These are phyloP conservation scores for Backusella australiensis DNA, from an alignment of 192 early-diverging fungal genomes.

Conservation along the genomic window DNA sequence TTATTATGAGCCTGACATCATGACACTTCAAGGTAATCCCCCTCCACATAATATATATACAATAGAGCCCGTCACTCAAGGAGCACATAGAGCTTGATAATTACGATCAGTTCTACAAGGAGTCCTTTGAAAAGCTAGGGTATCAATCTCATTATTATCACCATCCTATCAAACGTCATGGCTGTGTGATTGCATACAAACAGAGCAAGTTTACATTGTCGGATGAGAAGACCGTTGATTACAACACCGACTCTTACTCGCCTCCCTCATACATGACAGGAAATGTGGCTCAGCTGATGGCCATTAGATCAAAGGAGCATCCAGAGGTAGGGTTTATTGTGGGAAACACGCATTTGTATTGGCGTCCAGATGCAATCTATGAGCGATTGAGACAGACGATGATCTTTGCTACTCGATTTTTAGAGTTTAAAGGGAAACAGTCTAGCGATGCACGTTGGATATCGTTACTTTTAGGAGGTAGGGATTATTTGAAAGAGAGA, in stretches of 20 bases:
- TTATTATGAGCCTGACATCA: slow-evolving; percentile 28
- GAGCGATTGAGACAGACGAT: slow-evolving; percentile 28
- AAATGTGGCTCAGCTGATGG: slow-evolving; percentile 28
- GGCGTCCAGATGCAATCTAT: slow-evolving; percentile 35
- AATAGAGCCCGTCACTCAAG: not conserved
- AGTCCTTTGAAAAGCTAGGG: slow-evolving; percentile 20
- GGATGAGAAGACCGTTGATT: slow-evolving; percentile 20
- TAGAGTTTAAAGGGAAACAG: not conserved
- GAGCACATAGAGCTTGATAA: slow-evolving; percentile 34
- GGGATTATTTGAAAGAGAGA: not conserved
- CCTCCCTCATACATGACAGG: slow-evolving; percentile 29
- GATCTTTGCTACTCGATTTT: slow-evolving; percentile 13
- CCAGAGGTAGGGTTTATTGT: slow-evolving; percentile 20
- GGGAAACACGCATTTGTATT: slow-evolving; percentile 38
- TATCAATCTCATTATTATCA: slow-evolving; percentile 9
- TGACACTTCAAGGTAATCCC: slow-evolving; percentile 34
- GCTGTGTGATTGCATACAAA: slow-evolving; percentile 31
- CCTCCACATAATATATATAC: not conserved
- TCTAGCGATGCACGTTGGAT: slow-evolving; percentile 11
- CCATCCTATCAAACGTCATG: slow-evolving; percentile 34
- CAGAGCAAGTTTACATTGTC: slow-evolving; percentile 1
- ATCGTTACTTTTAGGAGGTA: slow-evolving; percentile 24
- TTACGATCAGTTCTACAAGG: slow-evolving; percentile 28
- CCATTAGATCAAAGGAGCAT: slow-evolving; percentile 9
- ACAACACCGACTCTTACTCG: slow-evolving; percentile 14